Evolutionary conservation across 768 basidiomycete species (phyloP).

Genomic region (Boletus edulis): DNA sequence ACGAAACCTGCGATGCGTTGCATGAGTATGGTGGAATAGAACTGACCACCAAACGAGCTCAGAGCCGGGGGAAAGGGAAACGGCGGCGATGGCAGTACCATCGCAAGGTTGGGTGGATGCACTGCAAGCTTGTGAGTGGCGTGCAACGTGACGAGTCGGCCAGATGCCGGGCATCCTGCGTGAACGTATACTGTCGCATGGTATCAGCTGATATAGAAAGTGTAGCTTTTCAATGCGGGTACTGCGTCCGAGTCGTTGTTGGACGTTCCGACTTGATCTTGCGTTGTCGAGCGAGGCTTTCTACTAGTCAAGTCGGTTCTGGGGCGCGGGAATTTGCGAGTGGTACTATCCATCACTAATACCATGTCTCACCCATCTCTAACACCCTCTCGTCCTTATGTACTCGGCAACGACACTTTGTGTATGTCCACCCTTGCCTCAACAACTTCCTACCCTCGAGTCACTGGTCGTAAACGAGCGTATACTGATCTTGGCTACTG

Average conservation of each 20-base stretch:
- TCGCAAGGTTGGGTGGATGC: constrained; percentile 40
- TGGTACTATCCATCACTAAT: not conserved
- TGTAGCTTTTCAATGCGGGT: constrained; percentile 34
- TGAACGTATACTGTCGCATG: constrained; percentile 25
- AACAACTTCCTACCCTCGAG: constrained; percentile 16
- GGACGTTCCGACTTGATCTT: constrained; percentile 28
- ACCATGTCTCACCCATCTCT: constrained; percentile 47
- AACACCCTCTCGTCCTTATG: too few species aligned
- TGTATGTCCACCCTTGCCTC: constrained; percentile 15
- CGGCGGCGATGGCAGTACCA: constrained; percentile 38
- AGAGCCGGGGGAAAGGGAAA: constrained; percentile 10
- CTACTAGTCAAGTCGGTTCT: too few species aligned
- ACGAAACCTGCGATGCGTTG: constrained; percentile 28
- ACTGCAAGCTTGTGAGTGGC: constrained; percentile 22
- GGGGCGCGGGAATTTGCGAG: constrained; percentile 4
- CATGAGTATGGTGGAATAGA: constrained; percentile 1
- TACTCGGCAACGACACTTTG: not conserved
- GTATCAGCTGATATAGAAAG: not conserved
- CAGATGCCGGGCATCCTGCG: constrained; percentile 31
- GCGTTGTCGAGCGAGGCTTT: not conserved
- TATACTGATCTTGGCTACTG: constrained; percentile 12
- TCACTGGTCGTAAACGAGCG: constrained; percentile 27
- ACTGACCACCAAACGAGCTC: constrained; percentile 33
- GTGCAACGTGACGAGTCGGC: constrained; percentile 26
- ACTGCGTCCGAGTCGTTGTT: constrained; percentile 28